Percentiles rank a stretch among this genome's conserved stretches.
Evolutionary conservation across 805 yeast genomes (phyloP).

Genomic region (Saccharomycopsis guyanensis): DNA sequence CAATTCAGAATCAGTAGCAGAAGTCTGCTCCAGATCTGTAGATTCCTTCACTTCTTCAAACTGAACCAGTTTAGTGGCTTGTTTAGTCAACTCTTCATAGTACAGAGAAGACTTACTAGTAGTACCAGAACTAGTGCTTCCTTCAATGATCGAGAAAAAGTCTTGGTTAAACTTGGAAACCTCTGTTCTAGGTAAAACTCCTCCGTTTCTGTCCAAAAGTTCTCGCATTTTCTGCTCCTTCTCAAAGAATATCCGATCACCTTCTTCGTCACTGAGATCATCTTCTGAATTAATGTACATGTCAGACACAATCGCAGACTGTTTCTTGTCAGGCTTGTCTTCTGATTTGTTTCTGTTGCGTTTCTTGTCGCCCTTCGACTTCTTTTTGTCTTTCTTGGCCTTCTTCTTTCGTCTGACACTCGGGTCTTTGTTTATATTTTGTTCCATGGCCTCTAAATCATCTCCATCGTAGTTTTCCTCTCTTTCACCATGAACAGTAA

Average conservation of each 20-base stretch:
- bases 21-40: no score
- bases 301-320: conserved; percentile 21
- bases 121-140: conserved; percentile 1
- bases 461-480: conserved; percentile 22
- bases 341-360: not conserved
- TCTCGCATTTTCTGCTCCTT: conserved; percentile 15
- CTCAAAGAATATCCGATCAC: conserved; percentile 15
- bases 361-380: not conserved
- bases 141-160: conserved; percentile 4
- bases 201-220: conserved; percentile 13
- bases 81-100: not conserved
- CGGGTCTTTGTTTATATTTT: conserved; percentile 10
- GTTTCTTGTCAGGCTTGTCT: conserved; percentile 1
- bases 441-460: conserved; percentile 16
- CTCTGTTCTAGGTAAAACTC: conserved; percentile 8
- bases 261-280: conserved; percentile 20
- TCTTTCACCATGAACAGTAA: conserved; percentile 26
- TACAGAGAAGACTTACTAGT: not conserved
- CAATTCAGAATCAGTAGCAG: not conserved
- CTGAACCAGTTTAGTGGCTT: not conserved
- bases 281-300: conserved; percentile 30
- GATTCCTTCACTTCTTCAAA: no score
- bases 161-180: conserved; percentile 6
- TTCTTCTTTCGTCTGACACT: conserved; percentile 15
- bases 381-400: conserved; percentile 7